Base-by-base conservation (phyloP, 1,139 yeast species). In the Pichia sp. region DNA sequence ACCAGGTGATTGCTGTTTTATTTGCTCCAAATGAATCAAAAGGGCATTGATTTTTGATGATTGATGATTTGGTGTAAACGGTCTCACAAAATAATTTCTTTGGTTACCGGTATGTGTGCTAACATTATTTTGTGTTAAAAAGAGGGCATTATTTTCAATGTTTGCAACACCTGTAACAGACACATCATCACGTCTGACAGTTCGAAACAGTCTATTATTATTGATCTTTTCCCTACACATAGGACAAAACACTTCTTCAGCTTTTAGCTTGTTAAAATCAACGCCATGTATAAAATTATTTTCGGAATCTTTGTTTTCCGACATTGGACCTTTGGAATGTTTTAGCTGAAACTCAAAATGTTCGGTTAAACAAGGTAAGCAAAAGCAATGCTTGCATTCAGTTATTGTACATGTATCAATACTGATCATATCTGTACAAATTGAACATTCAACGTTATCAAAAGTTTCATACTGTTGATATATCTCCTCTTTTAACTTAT, bases 41-140 rank as follows among this genome's bases (percentile, higher is more conserved):
- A 92, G 68, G 0, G 95, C 88, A 49, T 77, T 77, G 10, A 88
- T 69, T 60, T 92, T 92, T 0, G 95, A 77, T 0, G 95, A 84
- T 38, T 74, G 67, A 37, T 67, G 68, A 50, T 69, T 69, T 0
- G 81, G 80, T 49, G 72, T 72, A 54, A 71, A 75, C 38, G 70
- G 62, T 49, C 69, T 68, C 3, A 61, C 53, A 36, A 48, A 51
- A 38, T 60, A 62, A 1, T 46, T 44, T 38, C 60, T 48, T 43
- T 38, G 58, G 44, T 16, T 32, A 9, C 10, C 9, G 4, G 11
- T 9, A 29, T 16, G 23, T n/a, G 23, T 28, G 29, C 29, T 23
- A 16, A 16, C 9, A 23, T 41, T 32, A 28, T 38, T 40, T 4
- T 39, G 58, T 4, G 60, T 53, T 33, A 43, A 23, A 3, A 45